Conservation (phyloP, 768 basidiomycete genomes). For the Guyanaporus albipodus region DNA sequence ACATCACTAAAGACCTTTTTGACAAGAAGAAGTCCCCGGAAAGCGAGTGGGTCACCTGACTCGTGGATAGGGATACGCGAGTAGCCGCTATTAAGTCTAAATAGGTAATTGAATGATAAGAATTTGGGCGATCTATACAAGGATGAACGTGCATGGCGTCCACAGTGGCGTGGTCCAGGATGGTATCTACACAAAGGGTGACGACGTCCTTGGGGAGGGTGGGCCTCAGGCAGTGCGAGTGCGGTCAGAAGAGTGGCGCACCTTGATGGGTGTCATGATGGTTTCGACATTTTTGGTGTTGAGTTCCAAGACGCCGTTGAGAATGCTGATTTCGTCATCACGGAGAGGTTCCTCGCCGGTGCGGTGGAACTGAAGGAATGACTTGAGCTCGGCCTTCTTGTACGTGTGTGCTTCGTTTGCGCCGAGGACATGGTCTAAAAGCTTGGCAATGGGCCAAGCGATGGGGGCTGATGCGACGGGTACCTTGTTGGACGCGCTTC, state of each 20-base stretch:
- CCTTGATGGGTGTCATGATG: constrained; percentile 81
- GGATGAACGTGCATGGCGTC: constrained; percentile 58
- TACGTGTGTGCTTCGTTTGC: constrained; percentile 68
- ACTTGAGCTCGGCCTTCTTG: constrained; percentile 78
- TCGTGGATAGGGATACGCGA: constrained; percentile 90
- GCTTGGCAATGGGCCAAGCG: constrained; percentile 64
- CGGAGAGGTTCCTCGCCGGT: constrained; percentile 69
- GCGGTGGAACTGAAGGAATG: constrained; percentile 77
- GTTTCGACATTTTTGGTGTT: constrained; percentile 70
- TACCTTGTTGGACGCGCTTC: too few species aligned
- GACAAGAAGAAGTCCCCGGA: constrained; percentile 77
- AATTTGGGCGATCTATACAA: background rate
- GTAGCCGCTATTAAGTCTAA: constrained; percentile 77
- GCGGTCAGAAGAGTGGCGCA: constrained; percentile 16
- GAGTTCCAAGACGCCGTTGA: constrained; percentile 76
- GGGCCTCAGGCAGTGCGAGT: background rate
- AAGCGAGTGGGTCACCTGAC: constrained; percentile 61
- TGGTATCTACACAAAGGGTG: constrained; percentile 69
- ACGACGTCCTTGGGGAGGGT: constrained; percentile 64
- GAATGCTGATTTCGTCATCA: constrained; percentile 78
- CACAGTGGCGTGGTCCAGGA: constrained; percentile 75
- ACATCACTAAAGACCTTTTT: constrained; percentile 55
- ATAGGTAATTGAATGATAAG: constrained; percentile 9
- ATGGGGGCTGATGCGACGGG: constrained; percentile 53
- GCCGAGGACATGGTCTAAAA: constrained; percentile 82